Evolutionary conservation across 1,284 basidiomycete species (phyloP).

Genomic region (Dichomitus squalens): DNA sequence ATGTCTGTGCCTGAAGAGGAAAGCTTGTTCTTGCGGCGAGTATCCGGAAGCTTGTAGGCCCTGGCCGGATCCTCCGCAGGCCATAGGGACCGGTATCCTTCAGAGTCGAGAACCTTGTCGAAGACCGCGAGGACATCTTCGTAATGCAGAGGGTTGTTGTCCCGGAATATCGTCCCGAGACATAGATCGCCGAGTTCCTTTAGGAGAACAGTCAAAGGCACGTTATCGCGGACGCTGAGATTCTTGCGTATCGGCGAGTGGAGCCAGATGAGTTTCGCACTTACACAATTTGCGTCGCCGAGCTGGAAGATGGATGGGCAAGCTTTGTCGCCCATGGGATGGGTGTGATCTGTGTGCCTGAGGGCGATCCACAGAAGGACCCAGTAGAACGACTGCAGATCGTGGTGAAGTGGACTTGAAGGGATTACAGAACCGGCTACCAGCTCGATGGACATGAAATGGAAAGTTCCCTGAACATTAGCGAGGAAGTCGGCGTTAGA

Average conservation of each 20-base stretch:
- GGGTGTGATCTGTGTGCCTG: conserved; percentile 2
- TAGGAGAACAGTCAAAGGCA: conserved; percentile 1
- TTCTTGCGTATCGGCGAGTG: background rate
- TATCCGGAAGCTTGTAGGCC: background rate
- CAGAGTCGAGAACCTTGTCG: conserved; percentile 2
- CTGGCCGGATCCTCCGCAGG: background rate
- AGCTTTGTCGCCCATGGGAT: background rate
- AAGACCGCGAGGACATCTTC: conserved; percentile 3
- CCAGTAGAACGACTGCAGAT: conserved; percentile 21
- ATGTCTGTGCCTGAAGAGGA: background rate
- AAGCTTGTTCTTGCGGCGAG: background rate
- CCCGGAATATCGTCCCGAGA: background rate
- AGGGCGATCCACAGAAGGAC: conserved; percentile 16
- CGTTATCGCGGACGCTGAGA: background rate
- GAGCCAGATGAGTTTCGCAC: background rate
- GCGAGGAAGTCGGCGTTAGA: background rate
- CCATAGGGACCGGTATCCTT: background rate
- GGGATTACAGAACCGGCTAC: background rate
- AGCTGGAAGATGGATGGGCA: background rate
- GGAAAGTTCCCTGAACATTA: conserved; percentile 8
- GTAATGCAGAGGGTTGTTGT: background rate
- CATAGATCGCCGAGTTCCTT: background rate
- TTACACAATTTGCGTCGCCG: background rate
- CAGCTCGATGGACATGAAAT: conserved; percentile 5
- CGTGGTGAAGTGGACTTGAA: conserved; percentile 11